phyloP scores from a whole-genome alignment of 2,329 filamentous ascomycete genomes.

The Talaromyces amestolkiae region DNA sequence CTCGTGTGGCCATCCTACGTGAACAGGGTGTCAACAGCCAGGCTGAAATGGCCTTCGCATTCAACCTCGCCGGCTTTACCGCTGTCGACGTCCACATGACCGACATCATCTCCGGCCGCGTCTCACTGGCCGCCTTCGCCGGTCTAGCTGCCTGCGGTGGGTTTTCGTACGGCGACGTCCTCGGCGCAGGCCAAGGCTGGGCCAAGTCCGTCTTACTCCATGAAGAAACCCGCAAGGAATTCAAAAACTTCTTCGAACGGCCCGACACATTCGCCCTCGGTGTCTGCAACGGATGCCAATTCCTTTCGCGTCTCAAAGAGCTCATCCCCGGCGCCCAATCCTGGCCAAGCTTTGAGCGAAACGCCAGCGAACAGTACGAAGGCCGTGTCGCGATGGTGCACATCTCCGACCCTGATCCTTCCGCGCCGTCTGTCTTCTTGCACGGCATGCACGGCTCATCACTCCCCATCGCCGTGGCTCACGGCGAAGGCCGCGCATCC shows the following conservation, averaged over 20 bases:
- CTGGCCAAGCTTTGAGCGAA: slow-evolving; percentile 86
- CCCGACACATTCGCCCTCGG: slow-evolving; percentile 88
- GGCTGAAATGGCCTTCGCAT: slow-evolving; percentile 97
- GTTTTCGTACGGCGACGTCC: slow-evolving; percentile 89
- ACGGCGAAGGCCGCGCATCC: slow-evolving; percentile 82
- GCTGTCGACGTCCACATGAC: slow-evolving; percentile 96
- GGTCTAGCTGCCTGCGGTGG: slow-evolving; percentile 94
- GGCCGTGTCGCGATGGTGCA: slow-evolving; percentile 82
- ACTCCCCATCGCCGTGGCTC: slow-evolving; percentile 82
- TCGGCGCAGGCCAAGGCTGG: slow-evolving; percentile 96
- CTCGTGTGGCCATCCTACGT: slow-evolving; percentile 84
- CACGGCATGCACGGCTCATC: slow-evolving; percentile 80
- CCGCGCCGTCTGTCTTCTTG: slow-evolving; percentile 73
- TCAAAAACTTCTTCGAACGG: slow-evolving; percentile 80
- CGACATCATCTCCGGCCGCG: slow-evolving; percentile 74
- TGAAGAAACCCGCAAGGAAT: slow-evolving; percentile 69
- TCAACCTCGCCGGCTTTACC: slow-evolving; percentile 85
- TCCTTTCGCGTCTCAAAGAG: slow-evolving; percentile 77
- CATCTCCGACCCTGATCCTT: slow-evolving; percentile 61
- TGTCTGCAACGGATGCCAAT: slow-evolving; percentile 97
- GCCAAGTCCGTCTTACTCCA: slow-evolving; percentile 89
- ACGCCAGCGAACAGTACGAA: slow-evolving; percentile 85
- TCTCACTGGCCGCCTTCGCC: slow-evolving; percentile 76
- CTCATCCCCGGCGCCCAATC: slow-evolving; percentile 77
- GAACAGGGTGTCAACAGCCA: slow-evolving; percentile 96